Evolutionary conservation across 805 yeast species (phyloP).

Genomic region (Wickerhamomyces bisporus): DNA sequence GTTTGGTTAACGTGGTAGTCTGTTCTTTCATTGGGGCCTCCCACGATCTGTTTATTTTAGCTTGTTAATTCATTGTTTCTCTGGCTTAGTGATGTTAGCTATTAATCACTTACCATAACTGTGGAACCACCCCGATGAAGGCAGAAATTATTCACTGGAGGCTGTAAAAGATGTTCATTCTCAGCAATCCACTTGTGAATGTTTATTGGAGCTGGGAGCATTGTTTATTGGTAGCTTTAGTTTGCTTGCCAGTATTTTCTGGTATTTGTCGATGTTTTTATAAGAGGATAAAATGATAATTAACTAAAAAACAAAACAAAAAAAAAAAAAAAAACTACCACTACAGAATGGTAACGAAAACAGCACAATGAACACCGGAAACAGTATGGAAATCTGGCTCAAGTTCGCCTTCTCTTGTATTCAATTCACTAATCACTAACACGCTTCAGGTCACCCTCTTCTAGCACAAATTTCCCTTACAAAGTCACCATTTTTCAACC

Average conservation of each 20-base stretch:
- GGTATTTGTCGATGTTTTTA: too few relatives aligned
- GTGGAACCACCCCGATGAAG: constrained; percentile 90
- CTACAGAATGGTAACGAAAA: too few relatives aligned
- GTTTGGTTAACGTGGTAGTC: constrained; percentile 93
- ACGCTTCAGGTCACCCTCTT: constrained; percentile 39
- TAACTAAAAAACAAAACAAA: too few relatives aligned
- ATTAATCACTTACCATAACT: constrained; percentile 52
- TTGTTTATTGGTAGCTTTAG: too few relatives aligned
- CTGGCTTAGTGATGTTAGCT: background rate
- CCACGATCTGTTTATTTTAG: constrained; percentile 50
- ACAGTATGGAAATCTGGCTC: too few relatives aligned
- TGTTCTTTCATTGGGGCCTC: constrained; percentile 92
- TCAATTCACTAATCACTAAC: too few relatives aligned
- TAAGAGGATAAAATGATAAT: too few relatives aligned
- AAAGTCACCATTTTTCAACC: constrained; percentile 44
- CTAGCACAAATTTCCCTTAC: constrained; percentile 52
- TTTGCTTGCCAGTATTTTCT: too few relatives aligned
- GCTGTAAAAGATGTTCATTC: constrained; percentile 69
- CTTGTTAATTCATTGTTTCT: too few relatives aligned
- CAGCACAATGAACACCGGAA: background rate
- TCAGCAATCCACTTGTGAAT: constrained; percentile 77
- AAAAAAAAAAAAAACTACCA: too few relatives aligned
- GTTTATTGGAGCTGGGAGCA: constrained; percentile 63
- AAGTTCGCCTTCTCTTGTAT: too few relatives aligned
- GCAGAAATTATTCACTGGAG: constrained; percentile 90